phyloP scores from a whole-genome alignment of 2,329 filamentous ascomycete species.

The Bipolaris sorokiniana region DNA sequence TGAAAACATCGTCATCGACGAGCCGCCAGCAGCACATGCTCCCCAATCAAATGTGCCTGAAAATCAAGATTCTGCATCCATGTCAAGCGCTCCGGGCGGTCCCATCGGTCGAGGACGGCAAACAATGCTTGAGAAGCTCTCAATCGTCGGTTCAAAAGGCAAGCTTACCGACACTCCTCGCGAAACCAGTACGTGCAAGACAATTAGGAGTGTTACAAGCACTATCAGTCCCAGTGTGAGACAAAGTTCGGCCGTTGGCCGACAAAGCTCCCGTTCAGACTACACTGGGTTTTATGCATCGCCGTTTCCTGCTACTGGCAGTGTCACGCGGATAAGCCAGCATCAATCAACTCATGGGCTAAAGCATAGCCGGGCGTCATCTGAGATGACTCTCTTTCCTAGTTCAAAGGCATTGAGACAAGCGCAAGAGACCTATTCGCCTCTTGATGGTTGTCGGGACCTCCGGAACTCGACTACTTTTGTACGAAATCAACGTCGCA shows the following conservation, averaged over 20 bases:
- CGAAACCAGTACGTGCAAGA: constrained; percentile 46
- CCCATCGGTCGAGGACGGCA: constrained; percentile 27
- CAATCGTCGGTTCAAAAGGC: constrained; percentile 41
- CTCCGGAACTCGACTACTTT: constrained; percentile 27
- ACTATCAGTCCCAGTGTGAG: constrained; percentile 43
- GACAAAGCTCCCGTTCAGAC: constrained; percentile 16
- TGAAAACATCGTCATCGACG: constrained; percentile 41
- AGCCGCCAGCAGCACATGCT: constrained; percentile 14
- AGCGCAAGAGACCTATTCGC: constrained; percentile 20
- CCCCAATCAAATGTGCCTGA: constrained; percentile 1
- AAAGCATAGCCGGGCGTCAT: constrained; percentile 29
- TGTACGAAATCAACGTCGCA: constrained; percentile 21
- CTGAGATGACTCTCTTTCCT: constrained; percentile 31
- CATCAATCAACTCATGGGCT: constrained; percentile 1
- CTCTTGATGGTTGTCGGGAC: constrained; percentile 18
- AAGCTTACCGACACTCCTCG: constrained; percentile 48
- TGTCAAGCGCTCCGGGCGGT: constrained; percentile 11
- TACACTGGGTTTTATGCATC: constrained; percentile 32
- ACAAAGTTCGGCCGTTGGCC: constrained; percentile 28
- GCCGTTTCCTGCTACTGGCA: constrained; percentile 29
- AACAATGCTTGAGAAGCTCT: constrained; percentile 47
- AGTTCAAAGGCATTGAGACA: constrained; percentile 18
- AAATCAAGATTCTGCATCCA: not conserved
- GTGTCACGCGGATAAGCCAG: constrained; percentile 30
- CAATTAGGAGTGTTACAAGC: constrained; percentile 49